phyloP scores from a whole-genome alignment of 1,139 yeast species.

The Suhomyces anneliseae region DNA sequence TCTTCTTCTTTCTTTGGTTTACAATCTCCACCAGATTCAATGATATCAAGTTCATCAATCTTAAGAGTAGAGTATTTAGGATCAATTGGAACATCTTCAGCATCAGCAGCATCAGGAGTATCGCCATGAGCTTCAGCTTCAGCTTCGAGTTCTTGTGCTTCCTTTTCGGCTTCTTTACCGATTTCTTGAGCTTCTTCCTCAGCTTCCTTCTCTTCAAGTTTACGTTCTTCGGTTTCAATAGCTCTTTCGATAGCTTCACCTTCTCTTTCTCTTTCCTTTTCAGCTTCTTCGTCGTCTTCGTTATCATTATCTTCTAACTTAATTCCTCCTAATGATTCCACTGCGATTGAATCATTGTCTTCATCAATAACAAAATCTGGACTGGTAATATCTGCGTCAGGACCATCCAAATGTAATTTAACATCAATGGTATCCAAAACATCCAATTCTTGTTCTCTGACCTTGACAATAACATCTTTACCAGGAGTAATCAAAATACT shows the following conservation, averaged over 20 bases:
- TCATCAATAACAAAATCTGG: constrained; percentile 7
- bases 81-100: constrained; percentile 5
- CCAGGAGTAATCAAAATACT: constrained; percentile 36
- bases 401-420: constrained; percentile 4
- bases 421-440: constrained; percentile 18
- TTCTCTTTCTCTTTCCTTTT: neutral
- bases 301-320: neutral
- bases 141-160: neutral
- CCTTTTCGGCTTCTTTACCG: neutral
- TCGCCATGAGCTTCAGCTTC: neutral
- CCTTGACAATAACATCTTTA: constrained; percentile 31
- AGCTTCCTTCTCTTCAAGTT: neutral
- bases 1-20: too few relatives aligned
- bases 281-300: neutral
- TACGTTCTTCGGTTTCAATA: neutral
- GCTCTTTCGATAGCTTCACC: neutral
- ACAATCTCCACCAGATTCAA: neutral
- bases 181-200: neutral
- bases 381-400: neutral
- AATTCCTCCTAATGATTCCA: constrained; percentile 1
- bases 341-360: constrained; percentile 3
- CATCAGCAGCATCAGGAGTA: neutral
- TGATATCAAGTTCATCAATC: constrained; percentile 1
- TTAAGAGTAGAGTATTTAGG: constrained; percentile 1
- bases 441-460: constrained; percentile 27